Percentiles rank a stretch among this genome's conserved stretches.
phyloP scores from a whole-genome alignment of 345 rosid genomes.

The Pseudoturritis turrita region DNA sequence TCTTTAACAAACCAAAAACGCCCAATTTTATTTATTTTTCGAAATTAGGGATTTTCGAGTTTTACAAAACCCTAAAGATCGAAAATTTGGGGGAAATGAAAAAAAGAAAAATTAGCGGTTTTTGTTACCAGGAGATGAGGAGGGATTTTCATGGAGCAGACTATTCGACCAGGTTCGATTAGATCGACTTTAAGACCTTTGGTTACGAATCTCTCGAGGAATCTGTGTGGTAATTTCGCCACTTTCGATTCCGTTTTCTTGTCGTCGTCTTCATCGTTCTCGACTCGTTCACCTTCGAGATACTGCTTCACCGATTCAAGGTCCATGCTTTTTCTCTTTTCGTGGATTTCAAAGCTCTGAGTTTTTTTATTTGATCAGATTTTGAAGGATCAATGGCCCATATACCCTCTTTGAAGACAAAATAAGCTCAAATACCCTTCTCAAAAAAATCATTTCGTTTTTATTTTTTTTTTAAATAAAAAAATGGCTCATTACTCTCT shows the following conservation, averaged over 20 bases:
- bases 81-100: not conserved
- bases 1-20: slow-evolving; percentile 34
- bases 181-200: slow-evolving; percentile 61
- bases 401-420: too few relatives aligned
- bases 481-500: too few relatives aligned
- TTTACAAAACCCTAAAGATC: not conserved
- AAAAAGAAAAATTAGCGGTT: not conserved
- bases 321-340: slow-evolving; percentile 31
- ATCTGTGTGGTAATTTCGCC: slow-evolving; percentile 43
- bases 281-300: slow-evolving; percentile 51
- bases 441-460: too few relatives aligned
- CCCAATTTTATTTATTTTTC: not conserved
- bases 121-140: slow-evolving; percentile 64
- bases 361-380: not conserved
- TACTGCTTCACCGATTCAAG: slow-evolving; percentile 53
- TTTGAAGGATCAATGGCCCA: too few relatives aligned
- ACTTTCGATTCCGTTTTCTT: slow-evolving; percentile 33
- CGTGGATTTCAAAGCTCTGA: not conserved
- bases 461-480: too few relatives aligned
- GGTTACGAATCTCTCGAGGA: slow-evolving; percentile 53
- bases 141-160: slow-evolving; percentile 77
- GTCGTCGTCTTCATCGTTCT: not conserved
- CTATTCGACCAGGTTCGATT: slow-evolving; percentile 65
- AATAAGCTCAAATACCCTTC: too few relatives aligned
- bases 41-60: not conserved